Evolutionary conservation across 305 asterid genomes (phyloP).

Genomic region (Solanum chacoense): DNA sequence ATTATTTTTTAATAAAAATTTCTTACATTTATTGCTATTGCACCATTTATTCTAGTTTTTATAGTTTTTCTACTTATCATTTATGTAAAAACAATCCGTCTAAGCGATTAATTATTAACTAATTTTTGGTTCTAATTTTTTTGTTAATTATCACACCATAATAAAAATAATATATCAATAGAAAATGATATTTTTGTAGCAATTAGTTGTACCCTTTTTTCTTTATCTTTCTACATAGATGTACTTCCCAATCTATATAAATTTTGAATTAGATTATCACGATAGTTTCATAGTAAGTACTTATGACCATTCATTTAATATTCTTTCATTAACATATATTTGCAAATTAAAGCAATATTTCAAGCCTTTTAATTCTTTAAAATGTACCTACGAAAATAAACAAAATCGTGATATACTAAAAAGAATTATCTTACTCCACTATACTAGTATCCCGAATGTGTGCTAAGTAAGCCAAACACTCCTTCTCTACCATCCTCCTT

Average conservation of each 20-base stretch:
- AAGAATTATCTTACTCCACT: too few relatives aligned
- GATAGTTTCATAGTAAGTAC: neutral
- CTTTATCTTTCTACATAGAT: neutral
- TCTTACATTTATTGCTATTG: too few relatives aligned
- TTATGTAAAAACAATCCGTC: neutral
- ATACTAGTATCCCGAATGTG: neutral
- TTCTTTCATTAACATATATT: neutral
- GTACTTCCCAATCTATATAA: neutral
- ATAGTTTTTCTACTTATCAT: neutral
- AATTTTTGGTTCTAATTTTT: neutral
- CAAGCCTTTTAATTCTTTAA: neutral
- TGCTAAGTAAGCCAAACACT: neutral
- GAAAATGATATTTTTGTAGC: neutral
- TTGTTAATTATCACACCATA: neutral
- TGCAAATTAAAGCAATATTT: neutral
- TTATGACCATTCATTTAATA: neutral
- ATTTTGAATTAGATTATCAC: neutral
- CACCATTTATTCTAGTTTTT: neutral
- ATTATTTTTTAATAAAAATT: too few relatives aligned
- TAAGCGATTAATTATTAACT: too few relatives aligned
- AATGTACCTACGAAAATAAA: neutral
- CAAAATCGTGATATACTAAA: neutral
- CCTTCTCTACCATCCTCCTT: neutral
- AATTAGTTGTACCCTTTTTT: neutral
- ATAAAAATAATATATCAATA: neutral